These are phyloP conservation scores for Diaporthe australafricana DNA, from an alignment of 2,329 filamentous ascomycete species.

Conservation along the genomic window DNA sequence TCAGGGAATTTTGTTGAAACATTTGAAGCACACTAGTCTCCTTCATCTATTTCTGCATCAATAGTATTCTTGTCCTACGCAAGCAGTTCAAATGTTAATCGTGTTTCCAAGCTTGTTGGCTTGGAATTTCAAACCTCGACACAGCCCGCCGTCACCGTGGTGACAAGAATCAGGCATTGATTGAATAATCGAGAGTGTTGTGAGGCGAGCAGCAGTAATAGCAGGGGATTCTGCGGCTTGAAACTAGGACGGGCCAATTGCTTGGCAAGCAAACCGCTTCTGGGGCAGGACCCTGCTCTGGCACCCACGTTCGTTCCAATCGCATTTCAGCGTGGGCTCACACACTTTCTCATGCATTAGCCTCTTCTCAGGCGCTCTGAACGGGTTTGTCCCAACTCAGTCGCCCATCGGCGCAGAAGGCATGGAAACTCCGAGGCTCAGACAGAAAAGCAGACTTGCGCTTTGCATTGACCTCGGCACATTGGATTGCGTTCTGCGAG, in stretches of 20 bases:
- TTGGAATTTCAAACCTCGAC: neutral
- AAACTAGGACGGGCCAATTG: no score
- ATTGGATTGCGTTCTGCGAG: neutral
- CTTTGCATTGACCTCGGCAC: slow-evolving; percentile 19
- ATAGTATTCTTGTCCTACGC: no score
- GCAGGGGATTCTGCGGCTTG: no score
- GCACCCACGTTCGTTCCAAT: neutral
- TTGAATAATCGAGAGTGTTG: neutral
- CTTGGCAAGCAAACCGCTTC: neutral
- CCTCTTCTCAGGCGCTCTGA: neutral
- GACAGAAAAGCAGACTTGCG: neutral
- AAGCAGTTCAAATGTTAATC: no score
- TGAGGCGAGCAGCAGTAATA: no score
- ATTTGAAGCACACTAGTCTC: no score
- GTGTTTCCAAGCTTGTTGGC: no score
- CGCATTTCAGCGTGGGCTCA: neutral
- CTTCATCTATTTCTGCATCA: no score
- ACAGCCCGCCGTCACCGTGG: no score
- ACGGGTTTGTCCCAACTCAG: neutral
- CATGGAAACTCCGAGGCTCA: neutral
- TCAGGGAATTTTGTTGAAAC: no score
- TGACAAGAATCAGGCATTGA: neutral
- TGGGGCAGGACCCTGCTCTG: neutral
- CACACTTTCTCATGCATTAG: neutral
- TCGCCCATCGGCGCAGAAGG: neutral